Evolutionary conservation across 2,329 filamentous ascomycete genomes (phyloP), one percentile per base, ranked within the genome.

Genomic region (Epichloe uncinata): DNA sequence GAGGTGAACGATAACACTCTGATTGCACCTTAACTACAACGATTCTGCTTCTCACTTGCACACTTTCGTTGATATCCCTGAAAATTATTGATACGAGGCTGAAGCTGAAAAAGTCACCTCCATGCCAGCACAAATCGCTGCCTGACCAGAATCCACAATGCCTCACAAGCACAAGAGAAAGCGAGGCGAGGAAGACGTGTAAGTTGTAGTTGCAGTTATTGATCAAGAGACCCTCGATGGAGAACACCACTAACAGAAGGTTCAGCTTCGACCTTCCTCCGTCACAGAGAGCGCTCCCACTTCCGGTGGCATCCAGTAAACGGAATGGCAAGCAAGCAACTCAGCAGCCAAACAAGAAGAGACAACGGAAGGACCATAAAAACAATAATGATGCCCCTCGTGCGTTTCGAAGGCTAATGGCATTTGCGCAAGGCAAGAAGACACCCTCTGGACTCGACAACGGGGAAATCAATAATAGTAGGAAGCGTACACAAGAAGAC

Each of bases 121-220:
- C 47, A 7, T 26, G 51, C 47, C 30, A 38, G 18, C 49, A 47
- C 41, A 51, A 55, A 57, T 43, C 42, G 42, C 37, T 15, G n/a
- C 36, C n/a, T 40, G 22, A 34, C 34, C 34, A 22, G 37, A 3
- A 33, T 33, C 37, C 11, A 26, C 12, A 22, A 94, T 94, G 87
- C 87, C 87, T 65, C 87, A 91, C 70, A 94, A 94, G 69, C 87
- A 94, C 65, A 91, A 84, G 55, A 77, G 85, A 52, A 69, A 68
- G 56, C 78, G 78, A 50, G 73, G 72, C 47, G 76, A 82, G 52
- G 69, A 71, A 45, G 71, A 71, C 15, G 70, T 71, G 81, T 82
- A 64, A 56, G 72, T 62, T 30, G 42, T 48, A 6, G 22, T 34
- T 22, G 18, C 30, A 18, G 15, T 7, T 26, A 4, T 42, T 33